Base-by-base conservation (phyloP, 2,329 filamentous ascomycete genomes). In the Lasiodiplodia theobromae region DNA sequence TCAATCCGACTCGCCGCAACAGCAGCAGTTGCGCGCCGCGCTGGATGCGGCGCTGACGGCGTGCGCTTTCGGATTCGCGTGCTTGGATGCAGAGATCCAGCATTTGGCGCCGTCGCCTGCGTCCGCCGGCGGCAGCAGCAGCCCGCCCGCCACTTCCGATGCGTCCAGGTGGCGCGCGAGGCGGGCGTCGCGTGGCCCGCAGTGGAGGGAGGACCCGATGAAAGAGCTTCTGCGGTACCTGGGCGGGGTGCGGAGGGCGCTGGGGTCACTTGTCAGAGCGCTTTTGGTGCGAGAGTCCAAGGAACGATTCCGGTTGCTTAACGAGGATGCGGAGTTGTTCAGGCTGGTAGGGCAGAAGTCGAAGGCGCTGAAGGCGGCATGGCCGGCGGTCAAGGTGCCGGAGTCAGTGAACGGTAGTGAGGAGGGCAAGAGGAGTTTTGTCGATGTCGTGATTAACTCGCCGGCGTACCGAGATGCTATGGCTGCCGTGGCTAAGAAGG, bases 131-230 rank as follows among this genome's bases (percentile, higher is more conserved):
- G 23, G 37, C 16, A 5, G 5, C 6, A 18, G 44, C 18, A n/a
- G 75, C 7, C 31, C 31, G 31, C 25, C 23, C 18, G 14, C 23
- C 37, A 16, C 52, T 37, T 10, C 28, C 8, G 28, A 31, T 6
- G 28, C 14, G 16, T 8, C 14, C 12, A 37, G 28, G 4, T 34
- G 52, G 52, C 52, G 28, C 4, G 5, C 11, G 18, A 56, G 34
- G 52, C 12, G 73, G 68, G 72, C 69, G 21, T 44, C 40, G n/a
- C n/a, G 73, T 74, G 54, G 57, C 72, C 28, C 72, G 72, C 14
- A 77, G 71, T 76, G 72, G 73, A 77, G 76, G 40, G 76, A 78
- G 57, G 76, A 74, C 5, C 74, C 72, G 6, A 78, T 78, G 69
- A 76, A 74, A 57, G 75, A 78, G 53, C 68, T 78, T 31, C 64